A percentile compares a stretch with the other conserved stretches of the same genome.
These are phyloP conservation scores for Penicillium tannophilum DNA, from an alignment of 495 filamentous ascomycete species.

Conservation along the genomic window DNA sequence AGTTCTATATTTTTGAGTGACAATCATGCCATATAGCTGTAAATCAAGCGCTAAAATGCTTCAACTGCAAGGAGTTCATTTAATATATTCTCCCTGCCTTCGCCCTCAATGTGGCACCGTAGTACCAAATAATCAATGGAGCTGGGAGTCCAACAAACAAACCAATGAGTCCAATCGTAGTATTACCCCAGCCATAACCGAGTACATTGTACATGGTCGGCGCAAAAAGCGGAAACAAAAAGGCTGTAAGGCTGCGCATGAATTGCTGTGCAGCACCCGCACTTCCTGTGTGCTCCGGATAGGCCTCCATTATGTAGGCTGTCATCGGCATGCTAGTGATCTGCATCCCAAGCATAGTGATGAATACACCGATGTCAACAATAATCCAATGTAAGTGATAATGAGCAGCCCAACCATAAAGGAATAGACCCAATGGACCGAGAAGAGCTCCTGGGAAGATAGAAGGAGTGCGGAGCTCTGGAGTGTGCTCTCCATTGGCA, in stretches of 20 bases:
- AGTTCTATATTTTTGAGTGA: neutral
- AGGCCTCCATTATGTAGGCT: constrained; percentile 23
- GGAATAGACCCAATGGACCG: constrained; percentile 14
- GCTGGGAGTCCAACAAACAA: constrained; percentile 18
- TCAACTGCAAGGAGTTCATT: neutral
- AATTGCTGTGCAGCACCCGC: constrained; percentile 19
- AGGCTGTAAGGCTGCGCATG: constrained; percentile 19
- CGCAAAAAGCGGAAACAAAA: constrained; percentile 56
- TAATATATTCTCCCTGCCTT: neutral
- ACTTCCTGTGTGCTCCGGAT: constrained; percentile 19
- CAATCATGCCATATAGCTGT: neutral
- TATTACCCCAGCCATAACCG: constrained; percentile 61
- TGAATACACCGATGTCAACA: constrained; percentile 33
- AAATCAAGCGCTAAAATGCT: neutral
- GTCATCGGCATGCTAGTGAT: constrained; percentile 19
- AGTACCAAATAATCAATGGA: constrained; percentile 20
- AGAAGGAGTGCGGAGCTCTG: constrained; percentile 11
- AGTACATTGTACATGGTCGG: constrained; percentile 56
- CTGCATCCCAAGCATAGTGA: constrained; percentile 34
- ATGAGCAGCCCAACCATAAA: constrained; percentile 21
- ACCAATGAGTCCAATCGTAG: constrained; percentile 19
- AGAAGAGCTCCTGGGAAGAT: constrained; percentile 13
- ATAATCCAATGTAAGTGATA: constrained; percentile 16
- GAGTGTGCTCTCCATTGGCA: constrained; percentile 14
- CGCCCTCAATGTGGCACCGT: constrained; percentile 15